These are phyloP conservation scores for Hibiscus mutabilis DNA, from an alignment of 345 rosid genomes.

Conservation along the genomic window DNA sequence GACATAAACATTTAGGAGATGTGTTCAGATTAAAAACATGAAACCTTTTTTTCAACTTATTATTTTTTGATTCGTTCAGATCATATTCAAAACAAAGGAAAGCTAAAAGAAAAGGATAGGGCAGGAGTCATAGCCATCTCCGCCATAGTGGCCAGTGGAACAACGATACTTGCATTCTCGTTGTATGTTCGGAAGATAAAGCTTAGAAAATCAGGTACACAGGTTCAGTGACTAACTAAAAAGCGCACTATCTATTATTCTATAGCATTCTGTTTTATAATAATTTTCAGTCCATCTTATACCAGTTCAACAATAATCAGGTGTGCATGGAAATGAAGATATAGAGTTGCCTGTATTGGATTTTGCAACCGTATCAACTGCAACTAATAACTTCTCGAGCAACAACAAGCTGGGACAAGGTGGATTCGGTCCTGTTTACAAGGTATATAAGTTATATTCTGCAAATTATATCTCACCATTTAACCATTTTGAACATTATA, in stretches of 20 bases:
- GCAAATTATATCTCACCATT: background rate
- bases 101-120: background rate
- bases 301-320: background rate
- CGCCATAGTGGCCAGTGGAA: background rate
- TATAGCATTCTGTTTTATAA: background rate
- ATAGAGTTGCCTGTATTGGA: background rate
- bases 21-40: background rate
- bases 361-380: background rate
- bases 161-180: background rate
- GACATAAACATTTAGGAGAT: no score
- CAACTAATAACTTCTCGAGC: background rate
- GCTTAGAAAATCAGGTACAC: conserved; percentile 1
- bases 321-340: background rate
- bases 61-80: background rate
- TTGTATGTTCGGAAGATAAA: background rate
- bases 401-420: background rate
- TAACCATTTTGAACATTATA: background rate
- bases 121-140: background rate
- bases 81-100: background rate
- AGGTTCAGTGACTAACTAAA: background rate
- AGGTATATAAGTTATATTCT: background rate
- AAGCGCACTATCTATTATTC: no score
- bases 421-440: conserved; percentile 6
- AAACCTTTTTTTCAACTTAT: background rate
- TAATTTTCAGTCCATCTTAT: background rate